These are phyloP conservation scores for Coniella vitis DNA, from an alignment of 2,329 filamentous ascomycete genomes.

Conservation along the genomic window DNA sequence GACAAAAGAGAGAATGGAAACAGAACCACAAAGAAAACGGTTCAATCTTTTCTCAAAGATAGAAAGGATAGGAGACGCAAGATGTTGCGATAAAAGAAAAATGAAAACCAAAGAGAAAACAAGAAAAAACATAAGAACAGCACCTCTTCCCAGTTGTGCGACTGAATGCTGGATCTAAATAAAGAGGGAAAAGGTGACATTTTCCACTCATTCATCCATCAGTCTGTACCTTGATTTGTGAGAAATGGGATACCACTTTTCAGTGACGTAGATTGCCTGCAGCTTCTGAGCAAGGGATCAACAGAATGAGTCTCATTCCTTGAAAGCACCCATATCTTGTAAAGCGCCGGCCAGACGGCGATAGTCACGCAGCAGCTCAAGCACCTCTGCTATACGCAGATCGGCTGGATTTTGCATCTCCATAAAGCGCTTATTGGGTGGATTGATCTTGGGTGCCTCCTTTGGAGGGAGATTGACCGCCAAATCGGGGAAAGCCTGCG, in stretches of 20 bases:
- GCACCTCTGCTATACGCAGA: slow-evolving; percentile 64
- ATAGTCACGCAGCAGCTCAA: slow-evolving; percentile 67
- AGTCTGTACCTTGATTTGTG: no score
- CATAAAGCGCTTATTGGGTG: slow-evolving; percentile 67
- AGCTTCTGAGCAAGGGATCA: neutral
- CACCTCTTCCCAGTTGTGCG: neutral
- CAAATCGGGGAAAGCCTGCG: slow-evolving; percentile 55
- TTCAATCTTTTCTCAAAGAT: no score
- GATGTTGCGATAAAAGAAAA: neutral
- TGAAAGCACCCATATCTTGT: slow-evolving; percentile 55
- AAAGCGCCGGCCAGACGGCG: slow-evolving; percentile 61
- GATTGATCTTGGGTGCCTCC: slow-evolving; percentile 48
- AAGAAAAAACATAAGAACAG: neutral
- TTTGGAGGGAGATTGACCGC: slow-evolving; percentile 49
- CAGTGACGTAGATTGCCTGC: neutral
- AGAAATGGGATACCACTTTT: neutral
- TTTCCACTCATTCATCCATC: neutral
- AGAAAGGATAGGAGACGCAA: neutral
- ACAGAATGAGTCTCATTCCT: slow-evolving; percentile 22
- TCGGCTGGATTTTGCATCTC: slow-evolving; percentile 64
- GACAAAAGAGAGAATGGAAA: no score
- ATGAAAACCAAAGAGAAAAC: neutral
- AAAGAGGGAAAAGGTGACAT: no score
- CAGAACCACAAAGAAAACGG: no score
- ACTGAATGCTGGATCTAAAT: no score